Base-by-base conservation (phyloP, 768 basidiomycete genomes). In the Agaricus subrufescens region DNA sequence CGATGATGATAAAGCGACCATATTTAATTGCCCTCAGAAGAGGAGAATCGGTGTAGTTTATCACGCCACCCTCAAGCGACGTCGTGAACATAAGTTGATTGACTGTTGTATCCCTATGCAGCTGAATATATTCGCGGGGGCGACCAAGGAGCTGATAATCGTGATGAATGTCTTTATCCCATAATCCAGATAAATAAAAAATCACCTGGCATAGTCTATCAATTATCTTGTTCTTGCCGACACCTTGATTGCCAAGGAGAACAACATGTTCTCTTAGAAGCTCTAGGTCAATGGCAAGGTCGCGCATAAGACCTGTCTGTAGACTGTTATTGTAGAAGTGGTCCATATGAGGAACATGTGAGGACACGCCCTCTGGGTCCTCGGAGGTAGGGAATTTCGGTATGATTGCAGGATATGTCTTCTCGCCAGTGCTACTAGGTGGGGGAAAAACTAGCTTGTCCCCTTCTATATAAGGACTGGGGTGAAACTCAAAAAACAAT, bases 71-170 rank as follows among this genome's bases (percentile, higher is more conserved):
- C 63, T 82, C 80, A 3, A 86, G 69, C 10, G 83, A 73, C 2
- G 84, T 86, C 7, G 81, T 82, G 67, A 85, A 85, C 83, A 86
- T 85, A 37, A 87, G 72, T 62, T 86, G 84, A 60, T 81, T 85
- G 58, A 85, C 84, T 0, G 85, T 87, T 2, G 84, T 85, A 64
- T 87, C 85, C 30, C 84, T 75, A 63, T 87, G 85, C 1, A 87
- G 75, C 59, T 87, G 85, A 40, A 86, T 80, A 60, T 87, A 87
- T 69, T 87, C 85, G 62, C 84, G 69, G 4, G 85, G 85, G 14
- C 84, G 74, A 29, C 77, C 71, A 14, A 87, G 70, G 15, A 86
- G 75, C 80, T 86, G 57, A n/a, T 55, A 11, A 10, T 10, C 54
- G 60, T 47, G 40, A 43, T 15, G 4, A 44, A 8, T 43, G 23